A percentile compares a stretch with the other conserved stretches of the same genome.
Evolutionary conservation across 2,329 filamentous ascomycete species (phyloP).

Genomic region (Claviceps paspali): DNA sequence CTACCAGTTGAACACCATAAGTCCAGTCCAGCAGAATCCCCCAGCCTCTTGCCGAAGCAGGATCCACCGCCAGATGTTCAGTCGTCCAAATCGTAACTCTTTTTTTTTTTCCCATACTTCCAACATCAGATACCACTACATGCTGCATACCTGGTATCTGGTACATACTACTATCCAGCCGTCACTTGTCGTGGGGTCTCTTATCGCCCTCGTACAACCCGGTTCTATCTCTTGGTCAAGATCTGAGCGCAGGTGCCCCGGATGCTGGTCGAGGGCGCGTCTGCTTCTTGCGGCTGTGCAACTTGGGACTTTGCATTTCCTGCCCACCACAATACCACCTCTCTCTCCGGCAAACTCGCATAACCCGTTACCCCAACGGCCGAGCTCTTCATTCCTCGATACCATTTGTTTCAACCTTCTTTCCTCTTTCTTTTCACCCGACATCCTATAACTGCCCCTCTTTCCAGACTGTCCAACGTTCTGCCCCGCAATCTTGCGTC

Average conservation of each 20-base stretch:
- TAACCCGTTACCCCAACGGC: neutral
- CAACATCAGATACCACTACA: too few species aligned
- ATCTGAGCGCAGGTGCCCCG: neutral
- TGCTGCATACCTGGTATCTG: too few species aligned
- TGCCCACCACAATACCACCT: neutral
- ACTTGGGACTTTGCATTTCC: neutral
- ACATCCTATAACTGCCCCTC: neutral
- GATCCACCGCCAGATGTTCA: too few species aligned
- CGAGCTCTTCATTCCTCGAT: neutral
- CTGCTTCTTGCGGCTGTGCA: neutral
- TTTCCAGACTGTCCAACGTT: neutral
- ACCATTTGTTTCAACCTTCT: neutral
- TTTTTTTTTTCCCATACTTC: too few species aligned
- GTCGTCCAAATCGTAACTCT: too few species aligned
- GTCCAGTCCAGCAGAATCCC: too few species aligned
- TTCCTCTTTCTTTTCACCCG: neutral
- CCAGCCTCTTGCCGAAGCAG: too few species aligned
- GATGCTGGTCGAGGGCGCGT: neutral
- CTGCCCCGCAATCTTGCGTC: slow-evolving; percentile 1
- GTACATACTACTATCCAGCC: too few species aligned
- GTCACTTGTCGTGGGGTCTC: too few species aligned
- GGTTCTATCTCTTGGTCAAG: too few species aligned
- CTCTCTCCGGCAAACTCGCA: slow-evolving; percentile 1
- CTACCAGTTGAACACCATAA: too few species aligned
- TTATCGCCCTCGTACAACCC: too few species aligned